phyloP scores from a whole-genome alignment of 257 asterid species.

The Euphrasia confusa region DNA sequence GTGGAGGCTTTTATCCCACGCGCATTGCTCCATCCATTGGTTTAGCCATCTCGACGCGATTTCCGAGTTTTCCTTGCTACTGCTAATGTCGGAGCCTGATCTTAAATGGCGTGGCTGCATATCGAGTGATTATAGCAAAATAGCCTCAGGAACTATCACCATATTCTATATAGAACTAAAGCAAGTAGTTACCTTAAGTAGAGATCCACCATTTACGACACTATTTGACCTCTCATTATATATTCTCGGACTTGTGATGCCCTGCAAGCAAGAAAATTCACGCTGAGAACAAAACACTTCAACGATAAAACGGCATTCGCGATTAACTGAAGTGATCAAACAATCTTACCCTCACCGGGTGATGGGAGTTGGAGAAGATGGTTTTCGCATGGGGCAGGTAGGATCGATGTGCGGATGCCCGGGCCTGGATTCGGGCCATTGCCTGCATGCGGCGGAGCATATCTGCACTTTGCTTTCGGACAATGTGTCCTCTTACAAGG shows the following conservation, averaged over 20 bases:
- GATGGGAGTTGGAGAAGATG: conserved; percentile 29
- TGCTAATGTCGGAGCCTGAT: conserved; percentile 25
- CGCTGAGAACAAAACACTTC: not conserved
- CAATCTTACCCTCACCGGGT: conserved; percentile 37
- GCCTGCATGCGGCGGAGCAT: conserved; percentile 94
- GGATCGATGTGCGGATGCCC: conserved; percentile 66
- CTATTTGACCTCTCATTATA: conserved; percentile 30
- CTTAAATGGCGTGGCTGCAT: conserved; percentile 57
- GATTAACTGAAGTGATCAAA: not conserved
- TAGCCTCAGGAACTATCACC: too few relatives aligned
- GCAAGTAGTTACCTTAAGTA: conserved; percentile 37
- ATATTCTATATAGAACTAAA: not conserved
- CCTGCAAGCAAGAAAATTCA: conserved; percentile 38
- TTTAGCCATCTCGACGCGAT: conserved; percentile 55
- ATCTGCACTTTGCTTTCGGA: conserved; percentile 80
- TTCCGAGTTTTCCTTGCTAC: conserved; percentile 32
- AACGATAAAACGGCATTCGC: not conserved
- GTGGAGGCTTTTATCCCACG: conserved; percentile 30
- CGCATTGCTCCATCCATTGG: conserved; percentile 78
- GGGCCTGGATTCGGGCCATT: conserved; percentile 94
- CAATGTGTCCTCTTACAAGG: conserved; percentile 81
- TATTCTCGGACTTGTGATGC: conserved; percentile 27
- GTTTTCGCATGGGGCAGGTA: conserved; percentile 27
- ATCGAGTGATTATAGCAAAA: not conserved
- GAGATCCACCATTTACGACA: conserved; percentile 36